A percentile compares a stretch with the other conserved stretches of the same genome.
phyloP scores from a whole-genome alignment of 306 rosid genomes.

The Senna siamea region DNA sequence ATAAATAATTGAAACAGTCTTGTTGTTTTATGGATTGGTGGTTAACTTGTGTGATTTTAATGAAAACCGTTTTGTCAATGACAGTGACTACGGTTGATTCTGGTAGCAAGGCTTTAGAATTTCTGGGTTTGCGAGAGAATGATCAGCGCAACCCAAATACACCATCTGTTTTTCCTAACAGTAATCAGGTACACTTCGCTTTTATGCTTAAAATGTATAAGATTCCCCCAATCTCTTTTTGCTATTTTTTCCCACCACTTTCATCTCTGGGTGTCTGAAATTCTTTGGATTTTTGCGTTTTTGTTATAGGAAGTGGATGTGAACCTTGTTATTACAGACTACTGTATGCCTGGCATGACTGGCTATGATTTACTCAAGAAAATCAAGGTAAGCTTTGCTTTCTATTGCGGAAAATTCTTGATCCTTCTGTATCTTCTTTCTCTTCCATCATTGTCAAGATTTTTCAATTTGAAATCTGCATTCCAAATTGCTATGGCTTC shows the following conservation, averaged over 20 bases:
- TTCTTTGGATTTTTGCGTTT: constrained; percentile 36
- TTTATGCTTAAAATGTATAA: constrained; percentile 23
- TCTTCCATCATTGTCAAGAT: neutral
- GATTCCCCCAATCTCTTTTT: constrained; percentile 10
- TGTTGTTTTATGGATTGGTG: constrained; percentile 20
- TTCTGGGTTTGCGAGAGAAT: constrained; percentile 70
- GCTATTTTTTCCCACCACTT: constrained; percentile 1
- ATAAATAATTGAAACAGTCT: neutral
- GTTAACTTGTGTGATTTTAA: neutral
- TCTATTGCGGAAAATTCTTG: neutral
- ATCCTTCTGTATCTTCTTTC: neutral
- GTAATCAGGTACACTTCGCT: constrained; percentile 59
- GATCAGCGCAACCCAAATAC: constrained; percentile 54
- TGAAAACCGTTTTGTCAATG: constrained; percentile 31
- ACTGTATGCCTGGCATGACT: constrained; percentile 99
- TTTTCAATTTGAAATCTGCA: constrained; percentile 37
- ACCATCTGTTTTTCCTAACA: constrained; percentile 53
- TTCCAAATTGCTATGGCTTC: constrained; percentile 33
- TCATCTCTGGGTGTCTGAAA: constrained; percentile 37
- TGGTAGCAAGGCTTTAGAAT: constrained; percentile 93
- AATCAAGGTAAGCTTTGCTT: constrained; percentile 71
- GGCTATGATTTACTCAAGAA: constrained; percentile 94
- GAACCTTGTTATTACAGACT: constrained; percentile 91
- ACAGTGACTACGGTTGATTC: constrained; percentile 98
- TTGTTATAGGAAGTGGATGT: constrained; percentile 73